Base-by-base conservation (phyloP, 805 yeast species). In the Starmerella vitae region DNA sequence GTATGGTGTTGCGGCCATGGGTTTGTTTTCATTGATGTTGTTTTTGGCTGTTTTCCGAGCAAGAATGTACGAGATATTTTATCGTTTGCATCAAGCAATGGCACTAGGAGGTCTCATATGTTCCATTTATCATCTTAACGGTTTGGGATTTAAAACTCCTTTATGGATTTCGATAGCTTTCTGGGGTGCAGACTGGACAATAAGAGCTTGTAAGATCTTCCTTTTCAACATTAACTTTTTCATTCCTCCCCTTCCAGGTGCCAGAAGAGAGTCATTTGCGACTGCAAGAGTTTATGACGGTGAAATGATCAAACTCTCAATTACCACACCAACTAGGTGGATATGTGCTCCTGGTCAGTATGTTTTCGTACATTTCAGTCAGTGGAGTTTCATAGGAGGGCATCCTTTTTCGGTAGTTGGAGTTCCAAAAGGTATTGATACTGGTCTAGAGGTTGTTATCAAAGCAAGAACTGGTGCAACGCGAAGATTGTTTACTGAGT, bases 131-230 rank as follows among this genome's bases (percentile, higher is more conserved):
- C 88, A 79, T 53, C 39, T 51, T 55, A 49, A n/a, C 50, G 67
- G 48, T 49, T 63, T 72, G 33, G 76, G 76, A 0, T 74, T 73
- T 67, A 64, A 64, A 47, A 67, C 66, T 44, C 72, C 72, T 52
- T 53, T 72, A 3, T 72, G 71, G 44, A 65, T 71, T 5, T 57
- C 77, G 7, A 67, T 71, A 47, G 74, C 70, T 0, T 59, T 82
- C 3, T 82, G 93, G 93, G 66, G 63, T 0, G 63, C 69, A 38
- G 91, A 82, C 53, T 66, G 84, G 54, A 36, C 72, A 1, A 45
- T 76, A 13, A 67, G 93, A 46, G 41, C 74, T 9, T 59, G 64
- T 1, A 65, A 80, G 38, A 57, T 81, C 1, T 52, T 62, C 2
- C 43, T 53, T 21, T 42, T 57, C 47, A 60, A 60, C 41, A 41